Evolutionary conservation across 805 yeast species (phyloP).

Genomic region (Candida arabinofermentans): DNA sequence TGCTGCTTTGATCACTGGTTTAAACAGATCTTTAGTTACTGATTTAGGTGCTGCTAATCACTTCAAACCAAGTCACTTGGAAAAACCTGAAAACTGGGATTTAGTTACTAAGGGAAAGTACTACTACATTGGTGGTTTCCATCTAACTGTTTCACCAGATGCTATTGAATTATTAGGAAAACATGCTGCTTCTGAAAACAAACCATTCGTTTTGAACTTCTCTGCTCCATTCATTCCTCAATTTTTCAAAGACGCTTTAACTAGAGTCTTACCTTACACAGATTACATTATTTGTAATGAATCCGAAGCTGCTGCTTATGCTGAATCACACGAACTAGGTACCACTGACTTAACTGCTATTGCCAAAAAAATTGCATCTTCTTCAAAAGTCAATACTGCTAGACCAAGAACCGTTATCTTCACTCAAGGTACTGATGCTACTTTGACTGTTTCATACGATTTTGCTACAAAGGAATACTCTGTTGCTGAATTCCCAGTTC

Average conservation of each 20-base stretch:
- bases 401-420: constrained; percentile 83
- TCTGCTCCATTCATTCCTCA: constrained; percentile 97
- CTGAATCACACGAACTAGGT: constrained; percentile 71
- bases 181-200: constrained; percentile 57
- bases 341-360: constrained; percentile 64
- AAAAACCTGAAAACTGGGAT: constrained; percentile 86
- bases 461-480: constrained; percentile 41
- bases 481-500: constrained; percentile 60
- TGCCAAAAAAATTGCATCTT: constrained; percentile 77
- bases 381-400: constrained; percentile 66
- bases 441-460: constrained; percentile 67
- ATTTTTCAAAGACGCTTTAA: constrained; percentile 90
- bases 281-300: constrained; percentile 94
- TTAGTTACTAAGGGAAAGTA: constrained; percentile 74
- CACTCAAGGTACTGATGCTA: constrained; percentile 94
- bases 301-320: constrained; percentile 93
- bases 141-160: constrained; percentile 94
- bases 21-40: constrained; percentile 88
- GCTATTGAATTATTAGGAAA: constrained; percentile 87
- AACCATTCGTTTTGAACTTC: constrained; percentile 69
- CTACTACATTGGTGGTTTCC: constrained; percentile 98
- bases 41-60: constrained; percentile 98
- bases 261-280: constrained; percentile 75
- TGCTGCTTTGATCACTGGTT: constrained; percentile 86
- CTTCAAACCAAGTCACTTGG: constrained; percentile 84